These are phyloP conservation scores for Colletotrichum plurivorum DNA, from an alignment of 2,329 filamentous ascomycete species.

Conservation along the genomic window DNA sequence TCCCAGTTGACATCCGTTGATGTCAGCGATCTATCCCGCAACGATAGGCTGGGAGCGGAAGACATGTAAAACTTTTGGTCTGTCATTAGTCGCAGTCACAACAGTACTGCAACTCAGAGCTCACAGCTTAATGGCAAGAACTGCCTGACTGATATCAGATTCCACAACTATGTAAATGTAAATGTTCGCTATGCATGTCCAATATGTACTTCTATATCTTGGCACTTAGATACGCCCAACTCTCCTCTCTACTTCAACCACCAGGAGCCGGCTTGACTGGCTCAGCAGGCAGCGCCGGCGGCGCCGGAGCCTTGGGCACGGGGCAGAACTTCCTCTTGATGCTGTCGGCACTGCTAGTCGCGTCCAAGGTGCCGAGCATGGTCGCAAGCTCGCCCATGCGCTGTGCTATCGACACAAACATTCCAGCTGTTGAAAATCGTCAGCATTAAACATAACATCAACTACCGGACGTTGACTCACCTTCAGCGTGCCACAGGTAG, in stretches of 20 bases:
- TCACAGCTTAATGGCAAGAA: background rate
- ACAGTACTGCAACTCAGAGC: too few species aligned
- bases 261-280: background rate
- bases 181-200: slow-evolving; percentile 15
- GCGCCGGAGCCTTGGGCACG: background rate
- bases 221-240: background rate
- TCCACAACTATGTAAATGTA: background rate
- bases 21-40: too few species aligned
- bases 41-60: too few species aligned
- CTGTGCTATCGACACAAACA: slow-evolving; percentile 35
- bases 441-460: background rate
- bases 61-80: too few species aligned
- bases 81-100: too few species aligned
- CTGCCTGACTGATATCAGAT: too few species aligned
- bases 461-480: background rate
- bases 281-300: background rate
- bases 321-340: slow-evolving; percentile 40
- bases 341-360: background rate
- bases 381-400: slow-evolving; percentile 31
- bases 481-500: slow-evolving; percentile 69
- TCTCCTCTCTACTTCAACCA: background rate
- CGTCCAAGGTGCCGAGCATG: slow-evolving; percentile 22
- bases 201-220: slow-evolving; percentile 14
- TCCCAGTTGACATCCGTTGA: too few species aligned
- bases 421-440: slow-evolving; percentile 15